Evolutionary conservation across 768 basidiomycete genomes (phyloP), one percentile per base, ranked within the genome.

Genomic region (Chlorophyllum brunneum): DNA sequence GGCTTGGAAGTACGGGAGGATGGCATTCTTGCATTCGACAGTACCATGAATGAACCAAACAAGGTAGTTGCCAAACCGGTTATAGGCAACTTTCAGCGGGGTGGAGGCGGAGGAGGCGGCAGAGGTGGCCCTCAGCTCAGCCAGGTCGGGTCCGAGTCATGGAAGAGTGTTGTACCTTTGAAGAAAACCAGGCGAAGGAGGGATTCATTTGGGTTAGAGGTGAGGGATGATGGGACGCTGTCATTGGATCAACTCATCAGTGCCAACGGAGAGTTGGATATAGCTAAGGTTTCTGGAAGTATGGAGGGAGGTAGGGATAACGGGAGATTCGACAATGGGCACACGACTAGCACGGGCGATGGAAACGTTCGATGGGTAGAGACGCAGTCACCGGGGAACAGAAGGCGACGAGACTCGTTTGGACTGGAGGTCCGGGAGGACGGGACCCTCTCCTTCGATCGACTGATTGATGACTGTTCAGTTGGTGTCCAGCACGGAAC

Each of bases 141-240:
- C 16, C 38, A 40, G n/a, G 16, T 9, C 11, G 18, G 9, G 2
- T 37, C 20, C 10, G 38, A 41, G 3, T 30, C 16, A 11, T 24
- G 30, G 27, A 29, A 41, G 22, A 31, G 10, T 11, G 16, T 39
- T 10, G 4, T 16, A 5, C 30, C 48, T 18, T 18, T 40, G 38
- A 38, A 27, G 16, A 48, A 36, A 27, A 33, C 27, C 9, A 49
- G 29, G 20, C 48, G 29, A 16, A 40, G 48, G 29, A 38, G 39
- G 20, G 48, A 49, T 27, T 49, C 48, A 1, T 49, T 41, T 22
- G 48, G 48, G 29, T n/a, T 45, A 16, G 43, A 30, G 16, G 43
- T 45, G 16, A 45, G 27, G 16, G 27, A 29, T 5, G 43, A 45
- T 16, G 43, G 43, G n/a, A 45, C 43, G 16, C 26, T 45, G 27